A percentile compares a stretch with the other conserved stretches of the same genome.
These are phyloP conservation scores for Triticum timopheevii DNA, from an alignment of 176 grass and related monocot genomes.

Conservation along the genomic window DNA sequence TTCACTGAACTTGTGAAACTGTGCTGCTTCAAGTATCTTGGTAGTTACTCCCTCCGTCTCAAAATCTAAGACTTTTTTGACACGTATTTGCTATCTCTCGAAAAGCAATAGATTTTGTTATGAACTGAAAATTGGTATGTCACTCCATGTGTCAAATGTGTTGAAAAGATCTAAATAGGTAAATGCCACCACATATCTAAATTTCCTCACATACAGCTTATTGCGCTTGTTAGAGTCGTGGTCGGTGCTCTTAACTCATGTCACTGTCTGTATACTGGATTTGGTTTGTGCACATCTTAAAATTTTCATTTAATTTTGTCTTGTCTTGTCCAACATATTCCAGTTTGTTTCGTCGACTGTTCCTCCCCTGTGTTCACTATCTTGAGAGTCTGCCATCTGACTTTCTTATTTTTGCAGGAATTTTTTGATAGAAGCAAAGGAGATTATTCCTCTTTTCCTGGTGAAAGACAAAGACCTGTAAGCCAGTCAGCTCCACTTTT, in stretches of 20 bases:
- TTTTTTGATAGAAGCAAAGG: conserved; percentile 59
- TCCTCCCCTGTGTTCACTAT: not conserved
- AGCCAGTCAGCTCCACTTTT: conserved; percentile 88
- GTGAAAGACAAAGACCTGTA: conserved; percentile 40
- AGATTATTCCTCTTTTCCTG: conserved; percentile 46
- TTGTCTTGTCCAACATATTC: not conserved
- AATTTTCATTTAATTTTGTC: not conserved
- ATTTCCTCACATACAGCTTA: not conserved
- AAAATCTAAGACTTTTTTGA: too few relatives aligned
- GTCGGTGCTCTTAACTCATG: not conserved
- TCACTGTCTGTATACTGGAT: not conserved
- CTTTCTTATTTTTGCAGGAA: conserved; percentile 55
- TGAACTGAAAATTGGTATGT: not conserved
- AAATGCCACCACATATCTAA: not conserved
- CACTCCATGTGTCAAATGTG: not conserved
- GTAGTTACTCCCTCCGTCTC: too few relatives aligned
- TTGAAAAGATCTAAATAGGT: not conserved
- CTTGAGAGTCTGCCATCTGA: not conserved
- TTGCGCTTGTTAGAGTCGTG: not conserved
- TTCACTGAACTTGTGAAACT: not conserved
- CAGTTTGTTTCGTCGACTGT: not conserved
- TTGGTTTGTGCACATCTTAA: not conserved
- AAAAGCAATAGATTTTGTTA: not conserved
- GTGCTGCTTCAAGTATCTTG: not conserved
- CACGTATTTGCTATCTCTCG: not conserved